These are phyloP conservation scores for Sanghuangporus baumii DNA, from an alignment of 1,284 basidiomycete genomes.

Conservation along the genomic window DNA sequence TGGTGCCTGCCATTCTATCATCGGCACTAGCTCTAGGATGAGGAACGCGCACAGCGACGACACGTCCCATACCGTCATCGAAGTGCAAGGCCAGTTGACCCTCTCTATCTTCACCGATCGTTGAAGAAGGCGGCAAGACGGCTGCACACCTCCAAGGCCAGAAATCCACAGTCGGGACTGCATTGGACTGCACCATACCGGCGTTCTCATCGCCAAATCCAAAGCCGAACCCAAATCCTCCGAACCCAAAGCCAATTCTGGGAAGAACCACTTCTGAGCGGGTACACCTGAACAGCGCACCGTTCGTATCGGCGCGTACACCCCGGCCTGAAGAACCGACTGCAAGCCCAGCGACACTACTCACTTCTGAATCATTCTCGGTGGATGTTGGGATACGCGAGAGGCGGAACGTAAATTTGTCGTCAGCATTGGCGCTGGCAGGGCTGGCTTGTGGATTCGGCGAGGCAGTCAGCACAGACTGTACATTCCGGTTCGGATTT, in stretches of 20 bases:
- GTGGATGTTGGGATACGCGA: conserved; percentile 9
- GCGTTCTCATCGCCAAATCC: neutral
- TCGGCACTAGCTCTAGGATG: neutral
- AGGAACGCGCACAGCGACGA: neutral
- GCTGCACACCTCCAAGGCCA: conserved; percentile 9
- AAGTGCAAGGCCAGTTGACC: neutral
- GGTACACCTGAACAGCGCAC: conserved; percentile 8
- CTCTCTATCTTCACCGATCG: neutral
- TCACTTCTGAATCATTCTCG: neutral
- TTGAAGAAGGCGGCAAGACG: neutral
- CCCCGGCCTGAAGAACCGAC: conserved; percentile 11
- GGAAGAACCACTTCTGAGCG: conserved; percentile 10
- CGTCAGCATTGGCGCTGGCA: neutral
- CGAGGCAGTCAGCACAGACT: conserved; percentile 5
- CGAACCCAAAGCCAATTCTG: neutral
- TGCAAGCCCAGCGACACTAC: neutral
- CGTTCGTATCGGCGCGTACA: conserved; percentile 7
- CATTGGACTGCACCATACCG: neutral
- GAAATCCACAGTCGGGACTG: conserved; percentile 11
- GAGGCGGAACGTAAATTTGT: conserved; percentile 3
- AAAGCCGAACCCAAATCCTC: neutral
- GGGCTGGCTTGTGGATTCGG: neutral
- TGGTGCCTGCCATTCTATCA: neutral
- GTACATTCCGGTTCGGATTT: conserved; percentile 8
- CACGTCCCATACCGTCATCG: conserved; percentile 15